A percentile compares a stretch with the other conserved stretches of the same genome.
Evolutionary conservation across 1,284 basidiomycete genomes (phyloP).

Genomic region (Trichosporon sp.): DNA sequence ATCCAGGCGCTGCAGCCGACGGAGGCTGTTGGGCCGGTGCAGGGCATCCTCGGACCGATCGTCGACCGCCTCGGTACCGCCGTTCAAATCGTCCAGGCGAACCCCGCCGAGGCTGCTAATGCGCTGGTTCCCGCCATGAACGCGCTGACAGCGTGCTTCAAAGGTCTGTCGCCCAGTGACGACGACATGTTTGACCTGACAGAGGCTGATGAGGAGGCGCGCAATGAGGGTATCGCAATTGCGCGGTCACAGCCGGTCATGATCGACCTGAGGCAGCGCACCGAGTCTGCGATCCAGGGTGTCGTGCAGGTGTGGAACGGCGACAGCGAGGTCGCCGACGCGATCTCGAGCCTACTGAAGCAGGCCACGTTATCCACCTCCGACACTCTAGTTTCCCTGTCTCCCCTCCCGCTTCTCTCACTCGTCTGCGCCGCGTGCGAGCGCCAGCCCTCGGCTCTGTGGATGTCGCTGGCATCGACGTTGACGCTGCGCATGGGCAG

Average conservation of each 20-base stretch:
- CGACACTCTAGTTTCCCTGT: constrained; percentile 72
- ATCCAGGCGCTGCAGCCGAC: constrained; percentile 78
- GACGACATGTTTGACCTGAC: constrained; percentile 65
- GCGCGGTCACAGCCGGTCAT: constrained; percentile 70
- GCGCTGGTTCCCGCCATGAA: constrained; percentile 64
- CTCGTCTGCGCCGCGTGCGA: constrained; percentile 75
- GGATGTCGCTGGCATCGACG: constrained; percentile 77
- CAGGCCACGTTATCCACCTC: constrained; percentile 46
- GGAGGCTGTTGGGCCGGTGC: constrained; percentile 75
- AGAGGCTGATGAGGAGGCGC: constrained; percentile 58
- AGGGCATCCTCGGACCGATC: constrained; percentile 77
- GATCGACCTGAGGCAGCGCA: constrained; percentile 65
- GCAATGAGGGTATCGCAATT: constrained; percentile 57
- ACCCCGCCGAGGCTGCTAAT: constrained; percentile 31
- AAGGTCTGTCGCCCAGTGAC: constrained; percentile 74
- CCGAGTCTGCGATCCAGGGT: constrained; percentile 65
- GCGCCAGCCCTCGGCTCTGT: constrained; percentile 73
- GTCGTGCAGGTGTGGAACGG: constrained; percentile 73
- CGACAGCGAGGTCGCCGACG: constrained; percentile 71
- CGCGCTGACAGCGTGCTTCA: constrained; percentile 76
- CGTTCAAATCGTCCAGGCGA: constrained; percentile 59
- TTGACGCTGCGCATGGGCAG: constrained; percentile 77
- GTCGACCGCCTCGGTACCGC: constrained; percentile 69
- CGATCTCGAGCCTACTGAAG: constrained; percentile 50
- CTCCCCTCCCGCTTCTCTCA: constrained; percentile 73